Percentiles rank a stretch among this genome's conserved stretches.
Conservation (phyloP, 2,329 filamentous ascomycete species). For the Juglanconis juglandina region DNA sequence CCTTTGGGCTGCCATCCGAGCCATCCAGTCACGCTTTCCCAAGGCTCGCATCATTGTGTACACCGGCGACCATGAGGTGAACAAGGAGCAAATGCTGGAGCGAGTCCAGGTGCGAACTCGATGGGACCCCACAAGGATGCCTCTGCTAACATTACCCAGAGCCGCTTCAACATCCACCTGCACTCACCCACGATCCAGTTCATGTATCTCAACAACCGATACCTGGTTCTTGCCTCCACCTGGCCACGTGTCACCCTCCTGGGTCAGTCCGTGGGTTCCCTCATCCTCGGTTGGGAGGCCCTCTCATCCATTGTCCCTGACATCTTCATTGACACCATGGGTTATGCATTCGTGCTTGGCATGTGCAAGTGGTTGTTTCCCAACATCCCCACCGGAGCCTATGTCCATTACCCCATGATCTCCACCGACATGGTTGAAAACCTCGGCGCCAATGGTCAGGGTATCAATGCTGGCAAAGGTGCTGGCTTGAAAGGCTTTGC, state of each 20-base stretch:
- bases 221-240: constrained; percentile 79
- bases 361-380: constrained; percentile 80
- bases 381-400: constrained; percentile 78
- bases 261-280: constrained; percentile 87
- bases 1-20: constrained; percentile 90
- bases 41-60: constrained; percentile 88
- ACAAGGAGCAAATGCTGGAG: constrained; percentile 14
- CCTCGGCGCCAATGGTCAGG: constrained; percentile 65
- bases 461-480: constrained; percentile 81
- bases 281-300: constrained; percentile 86
- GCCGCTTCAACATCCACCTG: constrained; percentile 88
- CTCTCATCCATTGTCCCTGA: constrained; percentile 90
- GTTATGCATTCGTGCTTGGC: constrained; percentile 87
- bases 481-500: constrained; percentile 64
- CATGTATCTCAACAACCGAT: constrained; percentile 83
- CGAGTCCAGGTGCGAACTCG: constrained; percentile 10
- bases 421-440: constrained; percentile 95
- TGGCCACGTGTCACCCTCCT: constrained; percentile 92
- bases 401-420: constrained; percentile 97
- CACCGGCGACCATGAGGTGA: constrained; percentile 85
- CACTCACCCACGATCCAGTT: constrained; percentile 80
- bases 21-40: constrained; percentile 85
- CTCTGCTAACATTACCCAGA: constrained; percentile 41
- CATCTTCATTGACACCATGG: constrained; percentile 96
- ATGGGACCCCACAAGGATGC: neutral